Percentiles rank a stretch among this genome's conserved stretches.
These are phyloP conservation scores for Picochlorum sp. DNA, from an alignment of 139 green algal species.

Conservation along the genomic window DNA sequence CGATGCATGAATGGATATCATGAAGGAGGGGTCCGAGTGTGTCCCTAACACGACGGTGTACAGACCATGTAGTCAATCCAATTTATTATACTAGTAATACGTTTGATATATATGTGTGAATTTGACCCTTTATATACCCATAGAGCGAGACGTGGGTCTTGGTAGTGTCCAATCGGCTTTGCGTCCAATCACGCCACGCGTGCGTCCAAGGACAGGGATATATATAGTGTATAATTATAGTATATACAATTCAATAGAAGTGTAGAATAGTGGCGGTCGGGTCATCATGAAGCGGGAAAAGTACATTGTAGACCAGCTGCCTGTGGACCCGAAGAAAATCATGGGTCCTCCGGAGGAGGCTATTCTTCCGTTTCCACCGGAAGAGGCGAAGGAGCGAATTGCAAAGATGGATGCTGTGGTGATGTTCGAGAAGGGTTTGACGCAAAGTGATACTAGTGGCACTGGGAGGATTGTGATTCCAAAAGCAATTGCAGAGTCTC, in stretches of 20 bases:
- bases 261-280: not conserved
- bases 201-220: too few species aligned
- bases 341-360: not conserved
- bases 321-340: not conserved
- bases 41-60: too few species aligned
- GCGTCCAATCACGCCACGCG: too few species aligned
- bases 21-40: too few species aligned
- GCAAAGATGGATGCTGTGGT: slow-evolving; percentile 19
- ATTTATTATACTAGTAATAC: too few species aligned
- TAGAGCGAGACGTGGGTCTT: too few species aligned
- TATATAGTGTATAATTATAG: too few species aligned
- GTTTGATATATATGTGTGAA: too few species aligned
- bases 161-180: too few species aligned
- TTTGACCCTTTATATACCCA: too few species aligned
- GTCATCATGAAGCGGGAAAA: not conserved
- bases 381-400: not conserved
- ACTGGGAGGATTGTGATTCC: slow-evolving; percentile 42
- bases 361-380: slow-evolving; percentile 1
- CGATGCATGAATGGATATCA: too few species aligned
- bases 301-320: not conserved
- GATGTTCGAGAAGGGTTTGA: slow-evolving; percentile 48
- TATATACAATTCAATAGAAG: not conserved
- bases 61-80: too few species aligned
- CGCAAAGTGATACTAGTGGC: slow-evolving; percentile 30
- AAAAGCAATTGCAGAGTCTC: slow-evolving; percentile 33